Percentiles rank a stretch among this genome's conserved stretches.
These are phyloP conservation scores for Cicer chorassanicum DNA, from an alignment of 306 rosid genomes.

Conservation along the genomic window DNA sequence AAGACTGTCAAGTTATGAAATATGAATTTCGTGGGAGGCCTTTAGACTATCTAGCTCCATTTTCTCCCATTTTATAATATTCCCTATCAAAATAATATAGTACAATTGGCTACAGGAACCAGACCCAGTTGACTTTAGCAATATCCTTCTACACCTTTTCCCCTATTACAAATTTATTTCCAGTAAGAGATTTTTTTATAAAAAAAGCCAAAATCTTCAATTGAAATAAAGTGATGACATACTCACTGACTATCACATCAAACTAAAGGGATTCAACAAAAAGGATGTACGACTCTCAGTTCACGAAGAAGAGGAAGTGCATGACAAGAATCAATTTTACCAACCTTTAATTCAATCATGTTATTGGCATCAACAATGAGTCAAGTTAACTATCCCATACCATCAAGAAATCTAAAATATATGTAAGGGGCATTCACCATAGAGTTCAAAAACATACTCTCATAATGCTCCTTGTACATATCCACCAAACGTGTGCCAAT, in stretches of 20 bases:
- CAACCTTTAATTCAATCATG: not conserved
- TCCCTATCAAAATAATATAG: constrained; percentile 30
- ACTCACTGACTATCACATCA: constrained; percentile 16
- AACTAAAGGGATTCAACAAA: not conserved
- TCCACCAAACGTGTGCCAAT: constrained; percentile 95
- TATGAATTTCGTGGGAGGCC: constrained; percentile 5
- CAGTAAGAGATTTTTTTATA: not conserved
- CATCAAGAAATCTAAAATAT: not conserved
- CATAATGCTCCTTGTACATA: constrained; percentile 96
- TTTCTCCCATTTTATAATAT: not conserved
- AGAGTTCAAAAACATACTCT: constrained; percentile 64
- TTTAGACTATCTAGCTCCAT: not conserved
- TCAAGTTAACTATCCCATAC: not conserved
- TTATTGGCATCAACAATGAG: constrained; percentile 4
- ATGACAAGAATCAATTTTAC: not conserved
- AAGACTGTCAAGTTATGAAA: not conserved
- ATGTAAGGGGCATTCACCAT: not conserved
- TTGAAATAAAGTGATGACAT: not conserved
- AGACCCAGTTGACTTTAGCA: not conserved
- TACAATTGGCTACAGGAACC: not conserved
- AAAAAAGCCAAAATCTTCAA: constrained; percentile 4
- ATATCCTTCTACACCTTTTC: not conserved
- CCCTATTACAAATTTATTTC: not conserved
- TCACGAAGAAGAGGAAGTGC: constrained; percentile 14
- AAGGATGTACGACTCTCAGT: constrained; percentile 1